These are phyloP conservation scores for Blastocystis sp. DNA, from an alignment of 352 stramenopile species.

Conservation along the genomic window DNA sequence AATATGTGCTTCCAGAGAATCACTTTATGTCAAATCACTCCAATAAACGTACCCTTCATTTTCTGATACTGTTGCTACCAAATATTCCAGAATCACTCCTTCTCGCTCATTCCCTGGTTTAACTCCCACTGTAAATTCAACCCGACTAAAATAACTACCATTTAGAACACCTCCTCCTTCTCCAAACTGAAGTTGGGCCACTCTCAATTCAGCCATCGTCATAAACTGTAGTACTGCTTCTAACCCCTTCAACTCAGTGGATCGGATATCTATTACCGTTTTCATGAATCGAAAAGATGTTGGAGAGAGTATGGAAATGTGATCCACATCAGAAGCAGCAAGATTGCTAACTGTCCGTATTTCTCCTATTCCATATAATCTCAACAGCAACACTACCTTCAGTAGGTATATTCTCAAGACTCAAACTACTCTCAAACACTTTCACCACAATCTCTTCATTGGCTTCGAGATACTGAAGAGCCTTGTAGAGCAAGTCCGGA, in stretches of 20 bases:
- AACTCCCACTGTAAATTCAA: neutral
- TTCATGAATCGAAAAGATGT: constrained; percentile 53
- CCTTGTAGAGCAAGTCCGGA: constrained; percentile 25
- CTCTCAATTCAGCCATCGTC: neutral
- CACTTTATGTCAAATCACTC: neutral
- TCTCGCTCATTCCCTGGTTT: constrained; percentile 27
- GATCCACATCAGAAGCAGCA: neutral
- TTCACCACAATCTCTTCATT: constrained; percentile 29
- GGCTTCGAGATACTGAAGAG: constrained; percentile 40
- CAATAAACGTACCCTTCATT: neutral
- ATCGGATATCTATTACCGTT: neutral
- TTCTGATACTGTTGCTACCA: constrained; percentile 17
- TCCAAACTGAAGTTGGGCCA: constrained; percentile 3
- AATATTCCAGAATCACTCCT: neutral
- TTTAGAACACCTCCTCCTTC: constrained; percentile 2
- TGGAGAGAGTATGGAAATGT: constrained; percentile 13
- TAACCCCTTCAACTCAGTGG: neutral
- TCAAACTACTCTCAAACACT: neutral
- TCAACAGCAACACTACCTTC: neutral
- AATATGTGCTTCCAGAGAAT: neutral
- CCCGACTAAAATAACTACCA: neutral
- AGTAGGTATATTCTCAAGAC: constrained; percentile 16
- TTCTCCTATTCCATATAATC: neutral
- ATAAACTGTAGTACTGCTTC: constrained; percentile 25
- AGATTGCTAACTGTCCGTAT: constrained; percentile 49